phyloP scores from a whole-genome alignment of 805 yeast species.

The Myxozyma kluyveri region DNA sequence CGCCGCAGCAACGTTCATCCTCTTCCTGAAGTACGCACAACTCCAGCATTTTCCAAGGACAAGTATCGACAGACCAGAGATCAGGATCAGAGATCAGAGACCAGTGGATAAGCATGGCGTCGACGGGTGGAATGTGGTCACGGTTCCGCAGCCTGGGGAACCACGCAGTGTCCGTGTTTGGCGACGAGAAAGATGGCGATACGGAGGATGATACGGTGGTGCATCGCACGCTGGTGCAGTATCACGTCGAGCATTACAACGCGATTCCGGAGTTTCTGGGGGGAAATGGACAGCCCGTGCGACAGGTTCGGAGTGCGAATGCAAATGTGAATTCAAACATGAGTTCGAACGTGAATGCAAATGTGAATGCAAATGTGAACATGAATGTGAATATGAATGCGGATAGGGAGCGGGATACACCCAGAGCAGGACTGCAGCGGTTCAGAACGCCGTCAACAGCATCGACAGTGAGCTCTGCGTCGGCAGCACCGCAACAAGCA shows the following conservation, averaged over 20 bases:
- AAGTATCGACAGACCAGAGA: neutral
- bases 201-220: conserved; percentile 27
- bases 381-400: neutral
- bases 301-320: too few relatives aligned
- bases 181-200: conserved; percentile 25
- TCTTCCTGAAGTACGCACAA: too few relatives aligned
- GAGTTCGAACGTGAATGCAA: too few relatives aligned
- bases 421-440: neutral
- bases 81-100: neutral
- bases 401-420: neutral
- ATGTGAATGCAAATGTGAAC: too few relatives aligned
- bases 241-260: conserved; percentile 17
- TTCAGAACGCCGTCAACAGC: neutral
- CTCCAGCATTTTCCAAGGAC: neutral
- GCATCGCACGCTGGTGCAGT: conserved; percentile 22
- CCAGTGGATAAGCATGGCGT: neutral
- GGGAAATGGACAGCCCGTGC: conserved; percentile 14
- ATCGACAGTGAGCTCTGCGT: neutral
- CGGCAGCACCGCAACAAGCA: neutral
- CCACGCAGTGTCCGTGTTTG: conserved; percentile 9
- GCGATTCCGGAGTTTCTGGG: conserved; percentile 23
- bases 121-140: conserved; percentile 19
- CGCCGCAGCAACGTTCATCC: too few relatives aligned
- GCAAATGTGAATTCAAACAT: too few relatives aligned
- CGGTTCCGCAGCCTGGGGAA: too few relatives aligned